phyloP scores from a whole-genome alignment of 2,329 filamentous ascomycete species.

The Aspergillus niger region DNA sequence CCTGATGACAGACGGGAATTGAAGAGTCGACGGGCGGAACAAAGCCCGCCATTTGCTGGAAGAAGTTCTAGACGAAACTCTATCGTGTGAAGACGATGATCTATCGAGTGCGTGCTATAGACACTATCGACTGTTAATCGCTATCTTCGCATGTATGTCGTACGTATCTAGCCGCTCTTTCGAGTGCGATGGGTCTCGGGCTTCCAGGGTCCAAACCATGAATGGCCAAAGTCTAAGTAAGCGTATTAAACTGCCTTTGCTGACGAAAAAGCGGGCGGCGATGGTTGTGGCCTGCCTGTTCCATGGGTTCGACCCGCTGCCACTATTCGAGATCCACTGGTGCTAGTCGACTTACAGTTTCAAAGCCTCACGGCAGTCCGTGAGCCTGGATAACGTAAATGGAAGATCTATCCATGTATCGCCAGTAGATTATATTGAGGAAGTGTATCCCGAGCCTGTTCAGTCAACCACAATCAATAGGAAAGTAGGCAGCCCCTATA shows the following conservation, averaged over 20 bases:
- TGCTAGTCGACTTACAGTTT: neutral
- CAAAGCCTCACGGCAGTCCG: neutral
- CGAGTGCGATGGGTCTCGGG: neutral
- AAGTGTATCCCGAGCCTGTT: neutral
- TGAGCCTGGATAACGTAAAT: neutral
- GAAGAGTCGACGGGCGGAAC: neutral
- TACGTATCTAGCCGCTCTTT: neutral
- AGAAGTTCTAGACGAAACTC: neutral
- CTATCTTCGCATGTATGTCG: neutral
- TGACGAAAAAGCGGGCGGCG: neutral
- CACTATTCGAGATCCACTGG: conserved; percentile 1
- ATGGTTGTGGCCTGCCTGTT: neutral
- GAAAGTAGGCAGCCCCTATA: neutral
- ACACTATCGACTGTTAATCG: neutral
- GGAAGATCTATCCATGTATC: neutral
- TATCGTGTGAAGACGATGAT: conserved; percentile 5
- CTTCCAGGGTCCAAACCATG: neutral
- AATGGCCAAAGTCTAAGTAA: conserved; percentile 9
- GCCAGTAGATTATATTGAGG: neutral
- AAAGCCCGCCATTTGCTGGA: neutral
- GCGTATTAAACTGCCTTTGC: neutral
- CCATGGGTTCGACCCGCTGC: conserved; percentile 5
- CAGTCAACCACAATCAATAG: neutral
- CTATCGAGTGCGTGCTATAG: neutral
- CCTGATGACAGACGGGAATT: neutral